Evolutionary conservation across 1,284 basidiomycete species (phyloP).

Genomic region (Tilletia indica): DNA sequence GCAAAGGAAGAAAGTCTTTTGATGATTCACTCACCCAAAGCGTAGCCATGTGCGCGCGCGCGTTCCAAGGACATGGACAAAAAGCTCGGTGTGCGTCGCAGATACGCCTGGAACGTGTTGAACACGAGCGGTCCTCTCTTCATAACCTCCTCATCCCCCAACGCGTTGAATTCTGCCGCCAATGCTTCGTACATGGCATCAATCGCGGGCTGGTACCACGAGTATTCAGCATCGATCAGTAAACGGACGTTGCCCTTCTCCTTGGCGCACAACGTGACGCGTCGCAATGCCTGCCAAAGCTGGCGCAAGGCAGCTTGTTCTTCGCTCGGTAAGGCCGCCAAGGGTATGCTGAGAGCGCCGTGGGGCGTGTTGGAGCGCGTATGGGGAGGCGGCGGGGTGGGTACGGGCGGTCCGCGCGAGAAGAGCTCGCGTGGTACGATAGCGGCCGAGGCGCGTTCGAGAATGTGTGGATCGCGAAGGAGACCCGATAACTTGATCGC

Average conservation of each 20-base stretch:
- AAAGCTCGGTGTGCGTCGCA: conserved; percentile 66
- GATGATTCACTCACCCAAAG: conserved; percentile 59
- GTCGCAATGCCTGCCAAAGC: conserved; percentile 40
- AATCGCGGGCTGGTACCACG: conserved; percentile 49
- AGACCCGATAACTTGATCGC: conserved; percentile 51
- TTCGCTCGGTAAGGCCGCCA: conserved; percentile 33
- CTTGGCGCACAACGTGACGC: conserved; percentile 33
- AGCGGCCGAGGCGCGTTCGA: conserved; percentile 42
- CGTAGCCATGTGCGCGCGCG: conserved; percentile 70
- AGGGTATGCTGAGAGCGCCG: conserved; percentile 40
- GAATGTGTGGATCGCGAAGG: conserved; percentile 37
- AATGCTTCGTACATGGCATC: conserved; percentile 49
- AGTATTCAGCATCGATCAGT: conserved; percentile 48
- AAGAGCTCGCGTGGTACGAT: conserved; percentile 46
- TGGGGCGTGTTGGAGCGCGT: conserved; percentile 35
- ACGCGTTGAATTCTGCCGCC: conserved; percentile 43
- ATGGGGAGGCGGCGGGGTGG: conserved; percentile 34
- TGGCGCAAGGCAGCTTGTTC: conserved; percentile 39
- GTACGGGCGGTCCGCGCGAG: conserved; percentile 35
- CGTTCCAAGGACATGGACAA: conserved; percentile 69
- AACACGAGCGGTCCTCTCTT: conserved; percentile 39
- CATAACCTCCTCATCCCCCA: conserved; percentile 10
- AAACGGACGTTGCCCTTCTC: conserved; percentile 41
- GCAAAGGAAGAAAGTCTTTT: not conserved
- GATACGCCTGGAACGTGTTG: conserved; percentile 50